Evolutionary conservation across 495 filamentous ascomycete genomes (phyloP), one percentile per base, ranked within the genome.

Genomic region (Xylaria acuta): DNA sequence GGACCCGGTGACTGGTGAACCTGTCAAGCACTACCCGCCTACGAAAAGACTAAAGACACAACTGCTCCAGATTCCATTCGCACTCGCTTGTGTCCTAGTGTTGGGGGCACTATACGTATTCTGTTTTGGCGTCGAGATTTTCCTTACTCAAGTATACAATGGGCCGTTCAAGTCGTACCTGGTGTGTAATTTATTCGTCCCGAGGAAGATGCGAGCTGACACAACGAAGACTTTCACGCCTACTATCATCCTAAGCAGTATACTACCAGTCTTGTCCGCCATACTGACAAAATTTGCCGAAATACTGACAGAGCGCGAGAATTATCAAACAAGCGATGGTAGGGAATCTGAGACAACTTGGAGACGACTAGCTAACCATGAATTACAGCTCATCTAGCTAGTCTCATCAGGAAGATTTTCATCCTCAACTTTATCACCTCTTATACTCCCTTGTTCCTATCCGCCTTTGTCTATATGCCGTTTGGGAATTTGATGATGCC

Each of bases 401-500:
- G 94, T 2, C 85, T 98, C 77, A 94, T 94, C 4, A 89, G 90
- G 76, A 99, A 99, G 81, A 89, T 97, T 54, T 98, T 99, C 74
- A 89, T 99, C 30, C 87, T 99, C 74, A 98, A 99, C 83, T 97
- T 98, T 77, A 96, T 99, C 77, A 97, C 94, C 16, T 98, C 96
- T 0, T 99, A 98, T 77, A 88, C 97, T 4, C 92, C 94, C 0
- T 90, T 99, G 40, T 92, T 97, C 80, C 84, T 99, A 18, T 98
- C 96, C 0, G 94, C 96, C 9, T 99, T 99, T 78, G 91, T 99
- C 67, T 99, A 99, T 75, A 93, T 99, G 32, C 97, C 96, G 0
- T 99, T 98, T 80, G 96, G 93, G 9, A 91, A 89, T 74, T 74
- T 92, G 43, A 90, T 99, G 67, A 93, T 97, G 1, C 96, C 96